Evolutionary conservation across 176 grass and related monocot species (phyloP).

Genomic region (Paspalum vaginatum): DNA sequence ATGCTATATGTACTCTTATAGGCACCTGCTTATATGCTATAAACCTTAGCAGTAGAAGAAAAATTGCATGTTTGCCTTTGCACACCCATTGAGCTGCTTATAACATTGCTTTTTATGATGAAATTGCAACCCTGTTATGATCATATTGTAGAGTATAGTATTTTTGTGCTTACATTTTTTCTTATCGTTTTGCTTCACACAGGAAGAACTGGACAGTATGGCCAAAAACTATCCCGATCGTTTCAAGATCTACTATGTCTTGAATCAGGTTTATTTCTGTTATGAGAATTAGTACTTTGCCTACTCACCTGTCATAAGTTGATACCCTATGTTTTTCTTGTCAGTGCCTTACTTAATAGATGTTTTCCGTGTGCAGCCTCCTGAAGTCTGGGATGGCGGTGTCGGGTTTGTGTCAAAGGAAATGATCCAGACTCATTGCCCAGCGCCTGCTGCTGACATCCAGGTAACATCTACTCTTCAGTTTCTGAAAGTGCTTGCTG

Average conservation of each 20-base stretch:
- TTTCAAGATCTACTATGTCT: conserved; percentile 85
- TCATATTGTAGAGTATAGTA: not conserved
- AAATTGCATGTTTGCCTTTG: not conserved
- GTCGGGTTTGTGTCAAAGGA: conserved; percentile 91
- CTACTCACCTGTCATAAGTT: not conserved
- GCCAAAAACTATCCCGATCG: conserved; percentile 63
- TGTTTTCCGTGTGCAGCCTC: conserved; percentile 58
- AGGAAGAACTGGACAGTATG: conserved; percentile 80
- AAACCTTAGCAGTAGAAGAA: not conserved
- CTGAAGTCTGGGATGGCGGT: conserved; percentile 72
- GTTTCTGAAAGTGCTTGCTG: not conserved
- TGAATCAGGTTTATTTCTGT: conserved; percentile 74
- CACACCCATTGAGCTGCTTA: not conserved
- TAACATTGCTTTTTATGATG: not conserved
- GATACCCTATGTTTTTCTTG: not conserved
- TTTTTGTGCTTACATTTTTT: conserved; percentile 34
- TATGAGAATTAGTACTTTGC: conserved; percentile 12
- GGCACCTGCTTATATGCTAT: not conserved
- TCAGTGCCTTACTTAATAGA: not conserved
- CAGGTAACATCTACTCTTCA: conserved; percentile 51
- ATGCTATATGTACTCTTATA: not conserved
- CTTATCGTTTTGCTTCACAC: conserved; percentile 2
- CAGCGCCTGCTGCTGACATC: conserved; percentile 68
- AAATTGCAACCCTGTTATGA: not conserved
- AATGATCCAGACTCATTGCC: conserved; percentile 86